Base-by-base conservation (phyloP, 2,329 filamentous ascomycete species). In the Ramularia endophylla region DNA sequence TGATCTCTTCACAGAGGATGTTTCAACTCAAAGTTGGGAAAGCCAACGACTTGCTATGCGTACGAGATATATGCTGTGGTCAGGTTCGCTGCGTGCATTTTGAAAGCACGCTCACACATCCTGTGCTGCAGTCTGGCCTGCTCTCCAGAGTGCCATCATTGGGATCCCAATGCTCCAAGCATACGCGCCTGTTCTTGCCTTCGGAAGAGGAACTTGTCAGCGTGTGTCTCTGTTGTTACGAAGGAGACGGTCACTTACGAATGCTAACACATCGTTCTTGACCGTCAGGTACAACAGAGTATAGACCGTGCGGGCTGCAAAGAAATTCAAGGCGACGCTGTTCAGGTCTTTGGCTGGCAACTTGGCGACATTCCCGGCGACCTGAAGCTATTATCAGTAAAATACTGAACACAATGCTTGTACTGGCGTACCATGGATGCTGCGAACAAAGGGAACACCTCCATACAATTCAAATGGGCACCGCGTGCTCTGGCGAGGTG, bases 381-480 rank as follows among this genome's bases (percentile, higher is more conserved):
- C 22, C 22, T 25, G 22, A 11, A 25, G 6, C 12, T 48, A 48
- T 22, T 3, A 30, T 40, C 15, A 20, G 9, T 8, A 16, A 19
- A 9, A 15, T 17, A 19, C 31, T 8, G 31, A 33, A 33, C 19
- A 7, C 16, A n/a, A n/a, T n/a, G n/a, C 16, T 33, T 8, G 6
- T 3, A 5, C 12, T 17, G 5, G 4, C 31, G 31, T 25, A 25
- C 43, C 46, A 72, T 55, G 3, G 62, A 64, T 0, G 57, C 59
- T 3, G 57, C 51, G 48, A 71, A 66, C 1, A 72, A 44, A 0
- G 65, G 52, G 39, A 62, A 69, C 38, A 66, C 62, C 40, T 67
- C 71, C 9, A 73, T 63, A 0, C 67, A 62, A 41, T 74, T 74
- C 6, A 67, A 61, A 48, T 71, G 68, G 7, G 70, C 70, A 3